Evolutionary conservation across 768 basidiomycete genomes (phyloP).

Genomic region (Termitomyces sp.): DNA sequence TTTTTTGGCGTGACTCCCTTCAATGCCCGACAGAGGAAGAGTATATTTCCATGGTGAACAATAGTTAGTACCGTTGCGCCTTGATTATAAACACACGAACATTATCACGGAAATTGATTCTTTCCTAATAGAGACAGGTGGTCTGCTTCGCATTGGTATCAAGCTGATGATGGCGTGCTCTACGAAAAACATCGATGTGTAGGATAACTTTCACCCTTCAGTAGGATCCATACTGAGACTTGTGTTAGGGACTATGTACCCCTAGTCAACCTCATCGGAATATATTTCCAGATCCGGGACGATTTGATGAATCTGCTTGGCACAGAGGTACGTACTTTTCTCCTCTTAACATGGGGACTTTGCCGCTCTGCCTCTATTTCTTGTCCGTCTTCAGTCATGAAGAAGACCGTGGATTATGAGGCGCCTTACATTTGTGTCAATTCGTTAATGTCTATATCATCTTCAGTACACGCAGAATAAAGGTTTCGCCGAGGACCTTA

Average conservation of each 20-base stretch:
- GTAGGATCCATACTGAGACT: neutral
- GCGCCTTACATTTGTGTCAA: neutral
- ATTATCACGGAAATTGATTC: too few species aligned
- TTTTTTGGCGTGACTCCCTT: slow-evolving; percentile 91
- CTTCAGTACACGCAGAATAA: slow-evolving; percentile 76
- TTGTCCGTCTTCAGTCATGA: neutral
- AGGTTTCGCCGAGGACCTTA: slow-evolving; percentile 89
- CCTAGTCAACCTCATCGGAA: slow-evolving; percentile 87
- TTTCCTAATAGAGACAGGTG: slow-evolving; percentile 74
- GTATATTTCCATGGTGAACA: slow-evolving; percentile 94
- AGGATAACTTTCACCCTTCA: slow-evolving; percentile 20
- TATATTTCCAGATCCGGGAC: slow-evolving; percentile 96
- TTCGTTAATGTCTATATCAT: neutral
- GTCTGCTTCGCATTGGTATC: slow-evolving; percentile 85
- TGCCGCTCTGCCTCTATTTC: neutral
- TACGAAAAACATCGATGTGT: slow-evolving; percentile 58
- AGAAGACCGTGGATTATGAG: neutral
- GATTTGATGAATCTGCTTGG: slow-evolving; percentile 96
- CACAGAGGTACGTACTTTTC: slow-evolving; percentile 49
- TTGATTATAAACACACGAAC: neutral
- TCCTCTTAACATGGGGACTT: neutral
- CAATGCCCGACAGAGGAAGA: slow-evolving; percentile 93
- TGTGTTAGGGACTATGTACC: slow-evolving; percentile 82
- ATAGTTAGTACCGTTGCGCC: slow-evolving; percentile 49
- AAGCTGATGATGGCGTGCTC: slow-evolving; percentile 95